Percentiles rank a stretch among this genome's conserved stretches.
Conservation (phyloP, 495 filamentous ascomycete species). For the Neurospora discreta region DNA sequence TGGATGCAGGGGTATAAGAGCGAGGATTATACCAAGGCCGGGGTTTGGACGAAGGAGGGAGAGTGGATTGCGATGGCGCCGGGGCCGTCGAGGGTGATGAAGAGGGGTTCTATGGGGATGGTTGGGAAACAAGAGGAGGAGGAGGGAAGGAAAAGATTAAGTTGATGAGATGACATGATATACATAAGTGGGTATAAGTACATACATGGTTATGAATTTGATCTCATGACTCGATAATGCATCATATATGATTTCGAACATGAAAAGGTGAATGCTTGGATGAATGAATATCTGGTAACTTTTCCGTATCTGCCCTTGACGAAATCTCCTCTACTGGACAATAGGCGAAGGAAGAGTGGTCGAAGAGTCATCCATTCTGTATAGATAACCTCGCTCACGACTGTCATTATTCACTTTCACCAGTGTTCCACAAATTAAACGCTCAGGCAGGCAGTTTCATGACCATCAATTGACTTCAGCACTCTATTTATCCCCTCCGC, state of each 20-base stretch:
- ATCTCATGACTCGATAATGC: background rate
- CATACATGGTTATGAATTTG: background rate
- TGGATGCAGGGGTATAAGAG: constrained; percentile 59
- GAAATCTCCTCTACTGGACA: no score
- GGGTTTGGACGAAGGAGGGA: constrained; percentile 59
- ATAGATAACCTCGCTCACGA: no score
- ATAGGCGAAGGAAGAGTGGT: no score
- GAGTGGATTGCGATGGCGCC: constrained; percentile 51
- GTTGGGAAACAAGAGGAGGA: background rate
- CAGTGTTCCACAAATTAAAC: no score
- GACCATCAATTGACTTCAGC: background rate
- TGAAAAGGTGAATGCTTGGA: background rate
- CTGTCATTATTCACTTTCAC: background rate
- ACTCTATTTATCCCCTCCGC: background rate
- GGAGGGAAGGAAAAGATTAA: background rate
- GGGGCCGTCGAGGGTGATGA: constrained; percentile 33
- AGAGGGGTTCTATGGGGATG: constrained; percentile 7
- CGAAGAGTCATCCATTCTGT: no score
- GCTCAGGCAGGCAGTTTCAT: background rate
- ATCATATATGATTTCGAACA: background rate
- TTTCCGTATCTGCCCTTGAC: background rate
- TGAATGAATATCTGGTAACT: no score
- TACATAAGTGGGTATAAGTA: background rate
- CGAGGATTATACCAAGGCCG: constrained; percentile 72
- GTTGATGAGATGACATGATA: background rate